Evolutionary conservation across 495 filamentous ascomycete species (phyloP).

Genomic region (Cladorrhinum samala): DNA sequence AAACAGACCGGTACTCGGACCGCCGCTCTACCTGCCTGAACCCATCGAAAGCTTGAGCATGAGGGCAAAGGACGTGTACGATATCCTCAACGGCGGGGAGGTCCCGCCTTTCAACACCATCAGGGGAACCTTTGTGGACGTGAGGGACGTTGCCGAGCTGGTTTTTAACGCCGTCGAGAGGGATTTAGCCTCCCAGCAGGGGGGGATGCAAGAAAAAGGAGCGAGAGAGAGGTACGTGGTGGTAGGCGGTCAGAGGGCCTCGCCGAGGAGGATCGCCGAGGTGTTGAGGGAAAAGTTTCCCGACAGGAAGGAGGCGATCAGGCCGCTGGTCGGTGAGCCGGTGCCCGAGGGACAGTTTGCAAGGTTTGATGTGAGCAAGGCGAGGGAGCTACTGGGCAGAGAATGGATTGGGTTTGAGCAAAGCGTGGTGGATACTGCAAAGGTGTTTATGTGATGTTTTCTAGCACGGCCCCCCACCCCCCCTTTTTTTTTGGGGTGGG

Average conservation of each 20-base stretch:
- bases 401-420: conserved; percentile 29
- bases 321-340: conserved; percentile 20
- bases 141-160: conserved; percentile 32
- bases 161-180: conserved; percentile 22
- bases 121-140: conserved; percentile 26
- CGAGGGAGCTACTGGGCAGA: conserved; percentile 20
- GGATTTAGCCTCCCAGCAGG: neutral
- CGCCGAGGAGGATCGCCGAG: conserved; percentile 27
- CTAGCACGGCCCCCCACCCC: too few species aligned
- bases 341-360: neutral
- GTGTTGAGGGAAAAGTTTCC: conserved; percentile 27
- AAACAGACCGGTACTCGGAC: conserved; percentile 26
- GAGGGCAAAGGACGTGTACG: conserved; percentile 23
- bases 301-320: conserved; percentile 22
- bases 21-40: conserved; percentile 23
- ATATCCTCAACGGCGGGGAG: conserved; percentile 20
- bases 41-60: conserved; percentile 20
- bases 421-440: conserved; percentile 29
- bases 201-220: neutral
- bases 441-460: conserved; percentile 18
- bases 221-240: conserved; percentile 26
- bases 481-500: too few species aligned
- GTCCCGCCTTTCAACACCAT: conserved; percentile 23
- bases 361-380: conserved; percentile 26
- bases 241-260: conserved; percentile 13